A percentile compares a stretch with the other conserved stretches of the same genome.
Evolutionary conservation across 163 green algal species (phyloP).

Genomic region (Prototheca wickerhamii): DNA sequence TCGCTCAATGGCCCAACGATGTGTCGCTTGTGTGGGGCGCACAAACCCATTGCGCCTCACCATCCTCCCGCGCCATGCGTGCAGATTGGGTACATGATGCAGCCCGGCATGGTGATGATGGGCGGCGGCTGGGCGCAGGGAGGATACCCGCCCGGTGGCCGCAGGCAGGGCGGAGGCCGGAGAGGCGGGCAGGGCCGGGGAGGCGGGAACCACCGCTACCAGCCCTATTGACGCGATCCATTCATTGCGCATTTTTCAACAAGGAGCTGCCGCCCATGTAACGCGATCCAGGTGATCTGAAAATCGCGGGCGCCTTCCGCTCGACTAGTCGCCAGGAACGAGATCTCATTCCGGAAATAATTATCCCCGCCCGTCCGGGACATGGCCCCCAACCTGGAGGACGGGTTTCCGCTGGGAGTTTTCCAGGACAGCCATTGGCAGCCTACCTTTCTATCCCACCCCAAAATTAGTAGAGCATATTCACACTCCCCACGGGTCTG

Average conservation of each 20-base stretch:
- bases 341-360: no score
- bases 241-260: background rate
- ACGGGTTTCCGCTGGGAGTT: no score
- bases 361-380: no score
- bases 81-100: constrained; percentile 43
- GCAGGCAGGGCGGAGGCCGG: background rate
- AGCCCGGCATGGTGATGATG: background rate
- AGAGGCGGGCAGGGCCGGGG: background rate
- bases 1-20: background rate
- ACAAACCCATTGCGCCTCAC: background rate
- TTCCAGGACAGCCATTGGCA: no score
- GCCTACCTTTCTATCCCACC: no score
- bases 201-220: constrained; percentile 20
- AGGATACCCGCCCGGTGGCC: constrained; percentile 1
- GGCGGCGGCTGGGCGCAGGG: background rate
- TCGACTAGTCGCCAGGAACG: no score
- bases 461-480: no score
- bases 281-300: background rate
- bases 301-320: no score
- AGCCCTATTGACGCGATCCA: constrained; percentile 23
- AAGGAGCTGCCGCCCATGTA: background rate
- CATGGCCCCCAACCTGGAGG: no score
- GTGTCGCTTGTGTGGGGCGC: no score
- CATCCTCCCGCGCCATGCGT: background rate
- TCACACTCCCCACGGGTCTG: no score